Evolutionary conservation across 2,329 filamentous ascomycete species (phyloP).

Genomic region (Ophiocordyceps camponoti-floridani): DNA sequence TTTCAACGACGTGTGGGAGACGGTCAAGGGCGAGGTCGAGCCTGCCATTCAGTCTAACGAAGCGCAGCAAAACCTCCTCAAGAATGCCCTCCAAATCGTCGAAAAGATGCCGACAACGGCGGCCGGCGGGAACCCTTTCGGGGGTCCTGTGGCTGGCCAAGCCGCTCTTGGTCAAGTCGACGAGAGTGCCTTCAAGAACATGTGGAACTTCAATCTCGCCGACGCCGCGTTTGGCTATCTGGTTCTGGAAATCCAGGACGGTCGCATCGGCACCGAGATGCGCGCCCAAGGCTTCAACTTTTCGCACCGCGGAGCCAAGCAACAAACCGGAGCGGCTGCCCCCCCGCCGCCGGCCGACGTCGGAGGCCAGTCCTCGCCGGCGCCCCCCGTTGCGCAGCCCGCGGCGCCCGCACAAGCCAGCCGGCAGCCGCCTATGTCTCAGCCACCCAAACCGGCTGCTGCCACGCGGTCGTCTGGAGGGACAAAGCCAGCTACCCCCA

Average conservation of each 20-base stretch:
- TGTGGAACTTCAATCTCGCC: slow-evolving; percentile 99
- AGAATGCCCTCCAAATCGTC: slow-evolving; percentile 85
- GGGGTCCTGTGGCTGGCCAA: slow-evolving; percentile 60
- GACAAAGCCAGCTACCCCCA: slow-evolving; percentile 25
- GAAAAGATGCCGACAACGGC: slow-evolving; percentile 94
- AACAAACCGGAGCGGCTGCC: slow-evolving; percentile 27
- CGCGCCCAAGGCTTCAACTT: slow-evolving; percentile 98
- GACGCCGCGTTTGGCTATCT: slow-evolving; percentile 96
- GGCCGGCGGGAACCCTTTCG: slow-evolving; percentile 92
- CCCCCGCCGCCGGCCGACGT: slow-evolving; percentile 11
- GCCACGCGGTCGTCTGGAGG: slow-evolving; percentile 16
- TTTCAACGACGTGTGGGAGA: slow-evolving; percentile 99
- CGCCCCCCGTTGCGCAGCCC: slow-evolving; percentile 18
- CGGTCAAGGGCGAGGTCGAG: slow-evolving; percentile 89
- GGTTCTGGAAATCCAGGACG: slow-evolving; percentile 85
- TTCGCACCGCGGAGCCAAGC: slow-evolving; percentile 81
- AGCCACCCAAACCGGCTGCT: slow-evolving; percentile 23
- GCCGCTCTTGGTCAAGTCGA: slow-evolving; percentile 74
- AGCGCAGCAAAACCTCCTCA: slow-evolving; percentile 77
- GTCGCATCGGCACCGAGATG: slow-evolving; percentile 96
- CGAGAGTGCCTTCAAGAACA: slow-evolving; percentile 98
- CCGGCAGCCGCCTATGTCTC: slow-evolving; percentile 19
- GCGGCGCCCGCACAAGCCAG: slow-evolving; percentile 13
- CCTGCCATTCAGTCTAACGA: slow-evolving; percentile 87
- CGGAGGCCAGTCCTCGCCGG: slow-evolving; percentile 15